phyloP scores from a whole-genome alignment of 345 rosid genomes.

The Balakata baccata region DNA sequence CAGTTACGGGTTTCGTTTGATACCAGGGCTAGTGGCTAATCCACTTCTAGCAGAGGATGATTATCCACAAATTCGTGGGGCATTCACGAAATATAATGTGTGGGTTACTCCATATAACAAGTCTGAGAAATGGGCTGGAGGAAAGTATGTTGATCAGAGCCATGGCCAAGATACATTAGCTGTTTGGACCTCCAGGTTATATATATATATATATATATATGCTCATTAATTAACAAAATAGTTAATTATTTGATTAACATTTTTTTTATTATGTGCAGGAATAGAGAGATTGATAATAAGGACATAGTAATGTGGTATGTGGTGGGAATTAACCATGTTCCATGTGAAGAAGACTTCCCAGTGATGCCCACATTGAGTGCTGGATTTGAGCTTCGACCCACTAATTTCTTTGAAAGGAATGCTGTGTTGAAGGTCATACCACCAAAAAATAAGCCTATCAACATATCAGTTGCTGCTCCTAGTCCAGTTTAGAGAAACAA shows the following conservation, averaged over 20 bases:
- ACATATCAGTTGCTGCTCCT: too few species aligned
- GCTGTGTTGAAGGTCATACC: slow-evolving; percentile 47
- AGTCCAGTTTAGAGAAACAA: too few species aligned
- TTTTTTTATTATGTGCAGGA: slow-evolving; percentile 17
- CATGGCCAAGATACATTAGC: slow-evolving; percentile 49
- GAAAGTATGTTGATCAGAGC: slow-evolving; percentile 44
- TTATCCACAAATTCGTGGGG: slow-evolving; percentile 45
- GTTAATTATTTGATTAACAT: too few species aligned
- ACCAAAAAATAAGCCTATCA: not conserved
- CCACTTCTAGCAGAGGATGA: slow-evolving; percentile 35
- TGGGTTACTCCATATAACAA: slow-evolving; percentile 60
- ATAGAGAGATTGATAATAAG: slow-evolving; percentile 44
- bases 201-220: not conserved
- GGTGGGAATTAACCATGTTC: slow-evolving; percentile 48
- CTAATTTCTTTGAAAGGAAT: slow-evolving; percentile 50
- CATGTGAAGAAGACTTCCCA: slow-evolving; percentile 59
- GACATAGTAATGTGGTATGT: slow-evolving; percentile 59
- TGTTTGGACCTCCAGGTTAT: slow-evolving; percentile 42
- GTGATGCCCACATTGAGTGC: slow-evolving; percentile 47
- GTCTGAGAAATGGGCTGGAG: slow-evolving; percentile 52
- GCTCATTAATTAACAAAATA: not conserved
- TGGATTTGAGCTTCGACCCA: slow-evolving; percentile 50
- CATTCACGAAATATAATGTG: slow-evolving; percentile 47
- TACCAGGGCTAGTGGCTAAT: slow-evolving; percentile 27
- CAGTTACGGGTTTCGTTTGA: slow-evolving; percentile 40